These are phyloP conservation scores for Geotrichum aggregatum DNA, from an alignment of 1,139 yeast genomes.

Conservation along the genomic window DNA sequence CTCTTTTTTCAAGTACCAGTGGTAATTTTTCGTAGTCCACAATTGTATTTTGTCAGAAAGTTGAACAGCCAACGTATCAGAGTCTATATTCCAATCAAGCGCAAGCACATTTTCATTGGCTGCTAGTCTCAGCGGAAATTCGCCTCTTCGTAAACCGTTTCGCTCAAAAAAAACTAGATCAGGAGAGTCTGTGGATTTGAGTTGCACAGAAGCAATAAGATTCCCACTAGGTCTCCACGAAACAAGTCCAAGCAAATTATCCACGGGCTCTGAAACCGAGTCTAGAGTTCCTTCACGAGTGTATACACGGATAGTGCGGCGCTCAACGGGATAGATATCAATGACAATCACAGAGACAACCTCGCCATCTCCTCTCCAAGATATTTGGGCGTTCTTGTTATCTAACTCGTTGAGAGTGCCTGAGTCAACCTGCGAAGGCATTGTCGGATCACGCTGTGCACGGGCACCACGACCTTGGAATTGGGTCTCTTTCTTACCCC, in stretches of 20 bases:
- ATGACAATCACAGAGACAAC: slow-evolving; percentile 65
- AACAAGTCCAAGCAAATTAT: slow-evolving; percentile 66
- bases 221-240: slow-evolving; percentile 94
- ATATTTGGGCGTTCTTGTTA: slow-evolving; percentile 49
- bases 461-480: slow-evolving; percentile 91
- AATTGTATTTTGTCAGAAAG: slow-evolving; percentile 61
- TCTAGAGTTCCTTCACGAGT: slow-evolving; percentile 68
- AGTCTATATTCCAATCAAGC: slow-evolving; percentile 76
- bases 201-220: slow-evolving; percentile 75
- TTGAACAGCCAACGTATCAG: slow-evolving; percentile 72
- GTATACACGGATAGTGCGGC: slow-evolving; percentile 83
- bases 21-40: slow-evolving; percentile 91
- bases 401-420: slow-evolving; percentile 55
- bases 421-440: slow-evolving; percentile 63
- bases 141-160: slow-evolving; percentile 90
- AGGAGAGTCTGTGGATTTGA: slow-evolving; percentile 37
- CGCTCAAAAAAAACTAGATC: slow-evolving; percentile 76
- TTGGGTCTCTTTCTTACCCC: slow-evolving; percentile 98
- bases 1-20: slow-evolving; percentile 91
- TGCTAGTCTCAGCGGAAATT: slow-evolving; percentile 66
- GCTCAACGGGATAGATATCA: slow-evolving; percentile 47
- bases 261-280: slow-evolving; percentile 87
- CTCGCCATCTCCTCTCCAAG: slow-evolving; percentile 97
- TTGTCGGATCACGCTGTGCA: slow-evolving; percentile 86
- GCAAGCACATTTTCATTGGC: slow-evolving; percentile 46